Percentiles rank a stretch among this genome's conserved stretches.
These are phyloP conservation scores for Jatropha podagrica DNA, from an alignment of 441 rosid genomes.

Conservation along the genomic window DNA sequence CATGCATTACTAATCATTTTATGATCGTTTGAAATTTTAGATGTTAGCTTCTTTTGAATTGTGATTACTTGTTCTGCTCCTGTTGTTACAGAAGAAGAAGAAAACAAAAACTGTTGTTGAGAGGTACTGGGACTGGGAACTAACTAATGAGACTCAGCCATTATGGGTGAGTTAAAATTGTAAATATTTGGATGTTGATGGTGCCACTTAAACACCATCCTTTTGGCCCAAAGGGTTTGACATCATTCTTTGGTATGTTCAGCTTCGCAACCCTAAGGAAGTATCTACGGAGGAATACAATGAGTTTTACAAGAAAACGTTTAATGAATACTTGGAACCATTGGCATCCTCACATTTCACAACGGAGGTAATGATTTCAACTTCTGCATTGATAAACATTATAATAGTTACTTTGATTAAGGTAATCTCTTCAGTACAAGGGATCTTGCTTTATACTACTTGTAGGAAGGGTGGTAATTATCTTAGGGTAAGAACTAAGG, in stretches of 20 bases:
- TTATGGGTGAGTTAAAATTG: conserved; percentile 64
- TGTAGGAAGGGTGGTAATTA: conserved; percentile 6
- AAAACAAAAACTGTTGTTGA: conserved; percentile 90
- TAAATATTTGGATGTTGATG: conserved; percentile 7
- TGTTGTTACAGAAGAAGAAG: conserved; percentile 65
- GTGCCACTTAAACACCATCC: conserved; percentile 1
- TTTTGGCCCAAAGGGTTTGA: conserved; percentile 4
- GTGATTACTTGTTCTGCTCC: neutral
- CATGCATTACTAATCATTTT: neutral
- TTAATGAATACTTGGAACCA: conserved; percentile 89
- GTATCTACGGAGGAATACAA: conserved; percentile 87
- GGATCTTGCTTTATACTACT: neutral
- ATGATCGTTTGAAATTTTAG: neutral
- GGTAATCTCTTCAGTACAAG: neutral
- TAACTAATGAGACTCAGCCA: conserved; percentile 90
- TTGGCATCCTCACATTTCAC: conserved; percentile 95
- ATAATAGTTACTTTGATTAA: neutral
- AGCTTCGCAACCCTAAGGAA: conserved; percentile 93
- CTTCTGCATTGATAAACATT: neutral
- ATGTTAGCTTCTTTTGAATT: neutral
- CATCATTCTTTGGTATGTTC: conserved; percentile 25
- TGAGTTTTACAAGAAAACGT: conserved; percentile 83
- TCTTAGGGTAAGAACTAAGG: neutral
- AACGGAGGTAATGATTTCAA: conserved; percentile 56
- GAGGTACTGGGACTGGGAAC: conserved; percentile 97